Evolutionary conservation across 2,329 filamentous ascomycete species (phyloP).

Genomic region (Cercospora nicotianae): DNA sequence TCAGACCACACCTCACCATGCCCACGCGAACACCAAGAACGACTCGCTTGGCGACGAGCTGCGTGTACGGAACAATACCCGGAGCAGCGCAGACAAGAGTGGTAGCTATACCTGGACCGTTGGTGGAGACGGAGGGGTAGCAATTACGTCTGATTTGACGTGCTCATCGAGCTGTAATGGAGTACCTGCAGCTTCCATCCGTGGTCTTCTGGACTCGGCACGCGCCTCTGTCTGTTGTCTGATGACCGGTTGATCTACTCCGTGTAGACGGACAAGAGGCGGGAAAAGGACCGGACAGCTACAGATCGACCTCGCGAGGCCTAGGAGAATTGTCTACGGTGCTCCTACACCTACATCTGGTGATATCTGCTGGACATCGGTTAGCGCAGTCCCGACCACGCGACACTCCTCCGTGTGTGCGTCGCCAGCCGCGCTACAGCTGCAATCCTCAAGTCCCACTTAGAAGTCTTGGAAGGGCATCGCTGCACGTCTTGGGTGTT

Average conservation of each 20-base stretch:
- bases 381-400: conserved; percentile 12
- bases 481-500: conserved; percentile 8
- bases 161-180: conserved; percentile 7
- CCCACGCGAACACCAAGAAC: conserved; percentile 10
- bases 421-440: conserved; percentile 3
- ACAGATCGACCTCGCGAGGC: neutral
- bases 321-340: neutral
- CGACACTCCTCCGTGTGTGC: conserved; percentile 18
- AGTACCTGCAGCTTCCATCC: conserved; percentile 11
- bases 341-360: neutral
- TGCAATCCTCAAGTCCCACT: conserved; percentile 4
- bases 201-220: conserved; percentile 6
- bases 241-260: neutral
- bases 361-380: neutral
- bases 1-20: neutral
- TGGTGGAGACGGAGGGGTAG: conserved; percentile 11
- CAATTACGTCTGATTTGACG: conserved; percentile 10
- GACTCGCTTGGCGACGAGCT: neutral
- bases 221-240: neutral
- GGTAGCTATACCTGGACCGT: neutral
- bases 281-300: neutral
- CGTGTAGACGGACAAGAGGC: conserved; percentile 2
- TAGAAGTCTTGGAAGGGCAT: neutral
- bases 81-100: neutral
- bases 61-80: neutral